Evolutionary conservation across 2,329 filamentous ascomycete genomes (phyloP), one percentile per base, ranked within the genome.

Genomic region (Fusarium sp.): DNA sequence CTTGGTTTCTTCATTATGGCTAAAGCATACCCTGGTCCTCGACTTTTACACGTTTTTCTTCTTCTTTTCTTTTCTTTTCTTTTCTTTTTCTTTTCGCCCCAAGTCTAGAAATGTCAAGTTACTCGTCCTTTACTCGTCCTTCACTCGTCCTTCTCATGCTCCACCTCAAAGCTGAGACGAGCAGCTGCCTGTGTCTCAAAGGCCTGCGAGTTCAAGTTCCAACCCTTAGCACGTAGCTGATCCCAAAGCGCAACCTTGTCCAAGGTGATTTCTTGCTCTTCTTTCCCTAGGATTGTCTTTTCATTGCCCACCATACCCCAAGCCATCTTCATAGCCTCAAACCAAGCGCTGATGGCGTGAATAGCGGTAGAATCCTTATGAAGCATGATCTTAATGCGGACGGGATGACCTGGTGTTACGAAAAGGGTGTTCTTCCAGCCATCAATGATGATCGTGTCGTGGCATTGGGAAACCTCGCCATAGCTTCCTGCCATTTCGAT

Each of bases 401-500:
- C 34, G 5, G 18, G 34, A n/a, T 38, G 18, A 0, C 76, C 72
- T 6, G 74, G 73, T 53, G 74, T 75, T 20, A 81, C 66, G 32
- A 81, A 78, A 1, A 74, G 70, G 11, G 75, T 79, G 45, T n/a
- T 38, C 76, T 73, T 46, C 71, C 51, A 8, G 34, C 79, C 77
- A 44, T 81, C 79, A 3, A 79, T 64, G 8, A 78, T 71, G 30
- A 75, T 49, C 12, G 75, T 4, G 29, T 8, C 14, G 2, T 30
- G 0, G 30, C 14, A 0, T 32, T 7, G 30, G 30, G 2, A 4
- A 1, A 79, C 78, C 20, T 84, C 78, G 38, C 77, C 78, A 64
- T 86, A 87, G 62, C 76, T 83, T 9, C 71, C 64, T 1, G 83
- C 82, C 58, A 78, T 83, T 59, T 77, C 86, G 73, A 83, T 83